Evolutionary conservation across 305 asterid species (phyloP).

Genomic region (Caryopteris hybrid): DNA sequence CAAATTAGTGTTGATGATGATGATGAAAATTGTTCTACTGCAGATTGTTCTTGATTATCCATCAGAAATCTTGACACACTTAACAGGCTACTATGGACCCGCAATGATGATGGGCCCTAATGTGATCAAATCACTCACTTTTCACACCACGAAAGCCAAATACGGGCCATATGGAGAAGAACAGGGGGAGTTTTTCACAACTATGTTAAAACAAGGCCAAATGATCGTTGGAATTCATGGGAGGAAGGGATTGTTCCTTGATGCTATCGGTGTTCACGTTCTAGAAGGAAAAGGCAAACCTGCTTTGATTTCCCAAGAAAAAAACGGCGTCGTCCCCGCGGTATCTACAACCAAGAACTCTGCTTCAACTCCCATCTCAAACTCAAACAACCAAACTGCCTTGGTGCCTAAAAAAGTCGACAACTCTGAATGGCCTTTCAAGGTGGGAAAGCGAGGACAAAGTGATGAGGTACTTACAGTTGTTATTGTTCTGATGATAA

Average conservation of each 20-base stretch:
- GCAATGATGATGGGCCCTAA: constrained; percentile 66
- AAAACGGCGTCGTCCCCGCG: constrained; percentile 6
- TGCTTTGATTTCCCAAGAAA: not conserved
- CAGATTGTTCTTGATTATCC: constrained; percentile 69
- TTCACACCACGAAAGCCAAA: constrained; percentile 63
- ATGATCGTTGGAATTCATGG: constrained; percentile 72
- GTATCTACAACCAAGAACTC: too few species aligned
- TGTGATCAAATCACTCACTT: constrained; percentile 65
- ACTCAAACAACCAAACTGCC: constrained; percentile 19
- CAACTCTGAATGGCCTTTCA: constrained; percentile 29
- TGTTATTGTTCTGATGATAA: not conserved
- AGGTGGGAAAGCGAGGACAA: constrained; percentile 38
- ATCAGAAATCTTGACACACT: constrained; percentile 61
- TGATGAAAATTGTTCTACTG: not conserved
- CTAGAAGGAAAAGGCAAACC: constrained; percentile 37
- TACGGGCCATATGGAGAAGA: constrained; percentile 85
- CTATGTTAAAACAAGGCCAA: constrained; percentile 52
- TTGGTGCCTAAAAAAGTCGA: constrained; percentile 17
- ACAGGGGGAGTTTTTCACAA: constrained; percentile 58
- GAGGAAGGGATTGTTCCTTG: constrained; percentile 64
- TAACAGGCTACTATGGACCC: constrained; percentile 64
- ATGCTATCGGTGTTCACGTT: constrained; percentile 70
- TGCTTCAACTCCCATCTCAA: too few species aligned
- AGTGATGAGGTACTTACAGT: constrained; percentile 41
- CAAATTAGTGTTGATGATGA: not conserved